Evolutionary conservation across 345 rosid species (phyloP).

Genomic region (Cardamine occulta): DNA sequence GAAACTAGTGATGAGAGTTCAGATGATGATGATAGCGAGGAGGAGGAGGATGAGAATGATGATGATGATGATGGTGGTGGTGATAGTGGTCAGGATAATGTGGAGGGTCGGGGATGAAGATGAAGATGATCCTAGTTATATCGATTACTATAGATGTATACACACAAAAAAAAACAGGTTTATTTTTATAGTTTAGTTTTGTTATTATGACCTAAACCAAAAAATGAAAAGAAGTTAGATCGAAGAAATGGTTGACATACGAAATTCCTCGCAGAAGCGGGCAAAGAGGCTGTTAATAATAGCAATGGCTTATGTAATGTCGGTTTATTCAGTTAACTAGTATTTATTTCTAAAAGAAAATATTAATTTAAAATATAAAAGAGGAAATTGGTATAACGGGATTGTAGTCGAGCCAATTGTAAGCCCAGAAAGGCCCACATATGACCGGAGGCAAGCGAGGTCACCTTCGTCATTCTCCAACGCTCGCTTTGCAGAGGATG

Average conservation of each 20-base stretch:
- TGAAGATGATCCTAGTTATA: background rate
- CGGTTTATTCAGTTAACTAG: too few relatives aligned
- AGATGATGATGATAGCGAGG: constrained; percentile 36
- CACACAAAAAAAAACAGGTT: background rate
- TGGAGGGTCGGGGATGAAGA: background rate
- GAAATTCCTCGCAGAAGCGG: background rate
- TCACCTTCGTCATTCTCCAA: background rate
- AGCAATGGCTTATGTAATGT: too few relatives aligned
- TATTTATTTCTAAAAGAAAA: too few relatives aligned
- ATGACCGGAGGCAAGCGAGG: background rate
- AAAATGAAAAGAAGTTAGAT: too few relatives aligned
- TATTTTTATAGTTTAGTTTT: too few relatives aligned
- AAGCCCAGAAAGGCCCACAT: constrained; percentile 23
- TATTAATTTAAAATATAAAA: too few relatives aligned
- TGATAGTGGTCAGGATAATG: background rate
- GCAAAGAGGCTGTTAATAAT: background rate
- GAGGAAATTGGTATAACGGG: background rate
- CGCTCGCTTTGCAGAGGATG: constrained; percentile 19
- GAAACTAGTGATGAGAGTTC: constrained; percentile 39
- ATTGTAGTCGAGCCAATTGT: background rate
- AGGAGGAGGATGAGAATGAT: constrained; percentile 16
- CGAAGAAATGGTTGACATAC: background rate
- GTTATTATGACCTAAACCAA: background rate
- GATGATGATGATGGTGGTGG: background rate
- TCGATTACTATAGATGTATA: background rate